These are phyloP conservation scores for Lachancea meyersii DNA, from an alignment of 805 yeast genomes.

Conservation along the genomic window DNA sequence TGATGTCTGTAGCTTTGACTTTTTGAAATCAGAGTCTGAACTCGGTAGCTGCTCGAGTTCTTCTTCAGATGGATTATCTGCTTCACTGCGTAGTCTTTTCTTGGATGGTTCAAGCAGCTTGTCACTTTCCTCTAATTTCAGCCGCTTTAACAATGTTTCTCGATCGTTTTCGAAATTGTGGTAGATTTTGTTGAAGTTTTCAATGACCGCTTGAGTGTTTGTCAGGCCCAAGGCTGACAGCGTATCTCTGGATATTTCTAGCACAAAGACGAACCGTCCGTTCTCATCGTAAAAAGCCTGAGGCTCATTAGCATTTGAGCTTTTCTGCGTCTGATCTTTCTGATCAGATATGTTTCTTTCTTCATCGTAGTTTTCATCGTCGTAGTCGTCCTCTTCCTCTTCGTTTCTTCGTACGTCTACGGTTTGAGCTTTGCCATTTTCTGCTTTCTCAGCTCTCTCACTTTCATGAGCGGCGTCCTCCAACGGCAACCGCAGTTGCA, in stretches of 20 bases:
- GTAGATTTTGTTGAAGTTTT: slow-evolving; percentile 64
- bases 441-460: neutral
- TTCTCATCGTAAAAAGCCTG: slow-evolving; percentile 12
- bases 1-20: slow-evolving; percentile 21
- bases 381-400: slow-evolving; percentile 35
- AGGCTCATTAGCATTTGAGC: slow-evolving; percentile 4
- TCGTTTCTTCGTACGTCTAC: slow-evolving; percentile 21
- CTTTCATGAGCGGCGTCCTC: neutral
- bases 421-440: neutral
- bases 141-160: slow-evolving; percentile 67
- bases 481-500: neutral
- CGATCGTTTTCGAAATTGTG: slow-evolving; percentile 70
- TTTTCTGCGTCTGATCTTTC: neutral
- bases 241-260: slow-evolving; percentile 34
- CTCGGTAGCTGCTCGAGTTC: slow-evolving; percentile 13
- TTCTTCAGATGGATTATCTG: slow-evolving; percentile 14
- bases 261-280: slow-evolving; percentile 26
- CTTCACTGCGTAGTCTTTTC: slow-evolving; percentile 22
- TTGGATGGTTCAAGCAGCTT: slow-evolving; percentile 44
- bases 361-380: slow-evolving; percentile 32
- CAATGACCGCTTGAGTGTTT: slow-evolving; percentile 38
- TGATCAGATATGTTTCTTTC: slow-evolving; percentile 16
- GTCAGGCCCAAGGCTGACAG: slow-evolving; percentile 28
- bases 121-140: slow-evolving; percentile 76
- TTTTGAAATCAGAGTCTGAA: slow-evolving; percentile 15